Evolutionary conservation across 257 asterid species (phyloP).

Genomic region (Haberlea rhodopensis): DNA sequence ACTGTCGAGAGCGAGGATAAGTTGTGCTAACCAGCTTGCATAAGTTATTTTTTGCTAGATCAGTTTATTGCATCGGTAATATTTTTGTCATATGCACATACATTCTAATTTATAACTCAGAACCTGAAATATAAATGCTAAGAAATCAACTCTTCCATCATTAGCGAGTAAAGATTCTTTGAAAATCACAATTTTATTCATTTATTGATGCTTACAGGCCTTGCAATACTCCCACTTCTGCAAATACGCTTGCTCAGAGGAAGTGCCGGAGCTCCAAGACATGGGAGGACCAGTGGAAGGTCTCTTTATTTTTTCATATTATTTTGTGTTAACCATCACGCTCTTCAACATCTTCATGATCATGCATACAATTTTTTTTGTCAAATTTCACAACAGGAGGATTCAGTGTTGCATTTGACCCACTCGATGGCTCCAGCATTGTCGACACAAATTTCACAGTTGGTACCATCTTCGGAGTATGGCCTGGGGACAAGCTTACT

Average conservation of each 20-base stretch:
- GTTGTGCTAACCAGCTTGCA: no score
- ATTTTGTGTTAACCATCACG: background rate
- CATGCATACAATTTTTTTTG: background rate
- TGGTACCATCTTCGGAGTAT: conserved; percentile 93
- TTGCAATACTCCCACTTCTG: conserved; percentile 90
- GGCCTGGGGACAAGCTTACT: conserved; percentile 96
- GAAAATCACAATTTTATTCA: background rate
- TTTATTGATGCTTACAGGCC: conserved; percentile 48
- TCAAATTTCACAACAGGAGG: conserved; percentile 56
- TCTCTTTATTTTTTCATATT: conserved; percentile 11
- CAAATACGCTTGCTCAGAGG: conserved; percentile 99
- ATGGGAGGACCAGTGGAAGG: conserved; percentile 98
- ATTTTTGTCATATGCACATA: background rate
- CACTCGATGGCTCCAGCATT: conserved; percentile 94
- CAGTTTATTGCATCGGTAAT: no score
- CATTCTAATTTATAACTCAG: background rate
- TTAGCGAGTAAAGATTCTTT: background rate
- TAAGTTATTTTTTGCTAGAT: no score
- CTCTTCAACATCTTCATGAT: background rate
- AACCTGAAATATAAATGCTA: background rate
- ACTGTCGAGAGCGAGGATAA: no score
- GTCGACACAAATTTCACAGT: conserved; percentile 97
- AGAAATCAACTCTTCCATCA: background rate
- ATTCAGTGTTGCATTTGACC: conserved; percentile 96
- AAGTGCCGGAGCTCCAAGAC: conserved; percentile 96